Evolutionary conservation across 2,329 filamentous ascomycete genomes (phyloP).

Genomic region (Trichoderma citrinoviride): DNA sequence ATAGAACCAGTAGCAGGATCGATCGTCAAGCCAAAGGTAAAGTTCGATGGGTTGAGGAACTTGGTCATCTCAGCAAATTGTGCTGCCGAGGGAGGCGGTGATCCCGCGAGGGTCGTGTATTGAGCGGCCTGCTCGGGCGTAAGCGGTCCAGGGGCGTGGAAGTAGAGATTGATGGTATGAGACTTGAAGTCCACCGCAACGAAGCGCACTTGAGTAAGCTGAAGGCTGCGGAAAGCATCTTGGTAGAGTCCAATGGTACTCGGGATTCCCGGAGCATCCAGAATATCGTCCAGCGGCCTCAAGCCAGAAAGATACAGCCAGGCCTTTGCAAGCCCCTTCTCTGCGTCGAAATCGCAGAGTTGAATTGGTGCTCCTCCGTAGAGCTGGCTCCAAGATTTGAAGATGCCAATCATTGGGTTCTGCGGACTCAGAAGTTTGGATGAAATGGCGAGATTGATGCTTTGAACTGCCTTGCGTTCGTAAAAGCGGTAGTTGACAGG

Average conservation of each 20-base stretch:
- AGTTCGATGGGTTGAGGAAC: background rate
- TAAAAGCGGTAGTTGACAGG: background rate
- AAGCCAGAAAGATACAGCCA: background rate
- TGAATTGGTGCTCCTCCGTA: background rate
- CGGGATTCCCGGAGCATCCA: background rate
- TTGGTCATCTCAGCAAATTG: background rate
- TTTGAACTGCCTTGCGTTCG: background rate
- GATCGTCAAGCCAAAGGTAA: background rate
- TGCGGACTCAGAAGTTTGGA: background rate
- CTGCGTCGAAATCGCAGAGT: background rate
- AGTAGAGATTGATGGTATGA: background rate
- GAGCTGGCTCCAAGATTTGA: background rate
- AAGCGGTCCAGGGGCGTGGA: background rate
- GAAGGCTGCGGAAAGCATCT: background rate
- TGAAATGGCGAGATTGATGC: background rate
- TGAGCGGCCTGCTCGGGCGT: background rate
- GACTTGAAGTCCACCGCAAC: background rate
- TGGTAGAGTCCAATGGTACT: background rate
- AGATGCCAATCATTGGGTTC: background rate
- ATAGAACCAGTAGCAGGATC: background rate
- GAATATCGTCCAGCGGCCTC: background rate
- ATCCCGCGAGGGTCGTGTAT: background rate
- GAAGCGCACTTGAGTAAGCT: background rate
- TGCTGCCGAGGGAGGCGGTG: background rate
- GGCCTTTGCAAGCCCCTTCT: background rate